Evolutionary conservation across 805 yeast genomes (phyloP).

Genomic region (Candida pseudofarinosa): DNA sequence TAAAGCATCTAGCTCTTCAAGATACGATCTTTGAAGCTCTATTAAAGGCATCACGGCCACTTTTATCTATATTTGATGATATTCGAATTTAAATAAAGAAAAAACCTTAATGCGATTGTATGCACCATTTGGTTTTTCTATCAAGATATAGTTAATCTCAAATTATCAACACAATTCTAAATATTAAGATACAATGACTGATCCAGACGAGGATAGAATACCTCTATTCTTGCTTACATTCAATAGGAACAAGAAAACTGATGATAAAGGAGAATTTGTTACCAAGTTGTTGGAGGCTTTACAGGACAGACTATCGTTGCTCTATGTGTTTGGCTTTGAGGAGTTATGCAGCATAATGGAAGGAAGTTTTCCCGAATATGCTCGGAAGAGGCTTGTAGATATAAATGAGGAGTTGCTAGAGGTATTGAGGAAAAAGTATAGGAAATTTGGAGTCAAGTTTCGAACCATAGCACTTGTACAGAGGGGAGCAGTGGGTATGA

Average conservation of each 20-base stretch:
- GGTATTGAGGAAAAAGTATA: slow-evolving; percentile 32
- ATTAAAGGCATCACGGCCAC: slow-evolving; percentile 12
- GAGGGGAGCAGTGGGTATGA: slow-evolving; percentile 56
- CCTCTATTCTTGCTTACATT: slow-evolving; percentile 43
- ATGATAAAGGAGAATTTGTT: slow-evolving; percentile 29
- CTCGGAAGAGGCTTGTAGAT: slow-evolving; percentile 33
- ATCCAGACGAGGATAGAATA: background rate
- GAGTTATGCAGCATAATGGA: slow-evolving; percentile 58
- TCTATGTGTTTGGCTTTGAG: slow-evolving; percentile 63
- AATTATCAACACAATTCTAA: background rate
- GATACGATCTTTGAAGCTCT: slow-evolving; percentile 30
- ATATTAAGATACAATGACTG: background rate
- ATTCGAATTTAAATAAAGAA: background rate
- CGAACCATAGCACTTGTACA: slow-evolving; percentile 41
- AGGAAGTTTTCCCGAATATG: slow-evolving; percentile 40
- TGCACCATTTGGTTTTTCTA: background rate
- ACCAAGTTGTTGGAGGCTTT: slow-evolving; percentile 22
- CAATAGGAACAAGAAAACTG: slow-evolving; percentile 51
- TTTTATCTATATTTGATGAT: background rate
- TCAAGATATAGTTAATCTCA: background rate
- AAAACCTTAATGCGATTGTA: background rate
- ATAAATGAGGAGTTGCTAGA: slow-evolving; percentile 32
- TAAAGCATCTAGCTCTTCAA: slow-evolving; percentile 69
- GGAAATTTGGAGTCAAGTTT: slow-evolving; percentile 25
- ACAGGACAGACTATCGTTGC: slow-evolving; percentile 34